These are phyloP conservation scores for Monilinia laxa DNA, from an alignment of 2,329 filamentous ascomycete species.

Conservation along the genomic window DNA sequence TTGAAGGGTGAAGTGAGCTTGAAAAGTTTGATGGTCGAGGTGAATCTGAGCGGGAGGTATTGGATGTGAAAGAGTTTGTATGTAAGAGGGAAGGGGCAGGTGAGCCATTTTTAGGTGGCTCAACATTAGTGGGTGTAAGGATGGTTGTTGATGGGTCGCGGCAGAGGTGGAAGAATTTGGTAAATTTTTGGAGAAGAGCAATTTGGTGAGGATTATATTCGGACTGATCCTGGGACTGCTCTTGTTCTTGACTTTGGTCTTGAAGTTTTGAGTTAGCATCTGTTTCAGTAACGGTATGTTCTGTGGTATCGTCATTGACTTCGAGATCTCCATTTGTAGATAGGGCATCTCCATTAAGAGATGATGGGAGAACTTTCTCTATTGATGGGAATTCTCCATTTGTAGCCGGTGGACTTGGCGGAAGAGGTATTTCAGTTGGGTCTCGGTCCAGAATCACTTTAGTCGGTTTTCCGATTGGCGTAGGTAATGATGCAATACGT, in stretches of 20 bases:
- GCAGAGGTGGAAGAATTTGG: conserved; percentile 40
- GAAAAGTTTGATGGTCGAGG: conserved; percentile 26
- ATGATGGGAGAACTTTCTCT: not conserved
- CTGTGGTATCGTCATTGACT: conserved; percentile 20
- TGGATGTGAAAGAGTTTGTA: conserved; percentile 48
- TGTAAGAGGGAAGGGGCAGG: conserved; percentile 37
- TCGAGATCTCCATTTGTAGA: conserved; percentile 27
- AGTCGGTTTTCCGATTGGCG: not conserved
- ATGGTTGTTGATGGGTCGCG: conserved; percentile 46
- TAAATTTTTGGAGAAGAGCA: conserved; percentile 44
- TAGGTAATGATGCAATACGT: conserved; percentile 48
- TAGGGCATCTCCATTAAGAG: conserved; percentile 21
- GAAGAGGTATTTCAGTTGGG: conserved; percentile 13
- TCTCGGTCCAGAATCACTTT: not conserved
- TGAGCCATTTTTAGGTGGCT: conserved; percentile 66
- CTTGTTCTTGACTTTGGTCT: conserved; percentile 36
- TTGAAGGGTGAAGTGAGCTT: conserved; percentile 22
- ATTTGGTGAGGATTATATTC: conserved; percentile 10
- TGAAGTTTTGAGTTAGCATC: not conserved
- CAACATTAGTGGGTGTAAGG: conserved; percentile 60
- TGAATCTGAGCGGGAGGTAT: conserved; percentile 31
- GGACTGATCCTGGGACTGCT: conserved; percentile 32
- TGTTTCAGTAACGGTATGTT: conserved; percentile 33
- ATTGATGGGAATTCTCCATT: conserved; percentile 21
- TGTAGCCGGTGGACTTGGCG: conserved; percentile 9